phyloP scores from a whole-genome alignment of 495 filamentous ascomycete species.

The Podospora tetraspora region DNA sequence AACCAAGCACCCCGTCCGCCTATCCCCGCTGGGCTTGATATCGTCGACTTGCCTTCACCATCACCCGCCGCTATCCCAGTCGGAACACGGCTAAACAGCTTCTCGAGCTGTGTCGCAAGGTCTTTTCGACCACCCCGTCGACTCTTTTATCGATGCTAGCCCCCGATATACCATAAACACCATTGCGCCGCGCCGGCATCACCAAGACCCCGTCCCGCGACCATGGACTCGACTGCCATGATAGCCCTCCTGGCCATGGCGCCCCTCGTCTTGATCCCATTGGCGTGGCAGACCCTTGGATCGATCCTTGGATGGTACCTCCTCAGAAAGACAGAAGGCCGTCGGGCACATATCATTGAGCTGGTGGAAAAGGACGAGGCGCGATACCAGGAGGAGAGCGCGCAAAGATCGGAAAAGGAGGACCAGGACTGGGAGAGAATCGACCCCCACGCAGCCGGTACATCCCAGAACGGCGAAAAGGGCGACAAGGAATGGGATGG shows the following conservation, averaged over 20 bases:
- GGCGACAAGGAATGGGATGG: slow-evolving; percentile 65
- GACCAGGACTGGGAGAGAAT: slow-evolving; percentile 75
- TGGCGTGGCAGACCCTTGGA: slow-evolving; percentile 38
- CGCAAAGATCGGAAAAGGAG: slow-evolving; percentile 38
- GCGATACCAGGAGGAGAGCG: slow-evolving; percentile 31
- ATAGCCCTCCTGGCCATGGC: slow-evolving; percentile 26
- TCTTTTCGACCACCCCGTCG: neutral
- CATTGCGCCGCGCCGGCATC: slow-evolving; percentile 18
- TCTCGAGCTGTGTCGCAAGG: neutral
- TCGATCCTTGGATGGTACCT: slow-evolving; percentile 58
- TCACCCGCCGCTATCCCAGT: neutral
- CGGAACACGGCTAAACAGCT: neutral
- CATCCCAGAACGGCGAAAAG: slow-evolving; percentile 49
- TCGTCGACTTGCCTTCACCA: no score
- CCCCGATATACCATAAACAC: neutral
- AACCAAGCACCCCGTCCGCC: neutral
- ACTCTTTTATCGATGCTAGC: neutral
- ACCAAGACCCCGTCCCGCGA: slow-evolving; percentile 17
- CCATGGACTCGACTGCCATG: slow-evolving; percentile 14
- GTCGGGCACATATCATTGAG: slow-evolving; percentile 56
- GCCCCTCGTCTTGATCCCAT: slow-evolving; percentile 28
- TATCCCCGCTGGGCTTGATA: no score
- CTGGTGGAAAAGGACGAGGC: slow-evolving; percentile 57
- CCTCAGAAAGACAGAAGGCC: slow-evolving; percentile 58
- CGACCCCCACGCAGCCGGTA: slow-evolving; percentile 49